These are phyloP conservation scores for Herpetomonas tarakana DNA, from an alignment of 208 protist species.

Conservation along the genomic window DNA sequence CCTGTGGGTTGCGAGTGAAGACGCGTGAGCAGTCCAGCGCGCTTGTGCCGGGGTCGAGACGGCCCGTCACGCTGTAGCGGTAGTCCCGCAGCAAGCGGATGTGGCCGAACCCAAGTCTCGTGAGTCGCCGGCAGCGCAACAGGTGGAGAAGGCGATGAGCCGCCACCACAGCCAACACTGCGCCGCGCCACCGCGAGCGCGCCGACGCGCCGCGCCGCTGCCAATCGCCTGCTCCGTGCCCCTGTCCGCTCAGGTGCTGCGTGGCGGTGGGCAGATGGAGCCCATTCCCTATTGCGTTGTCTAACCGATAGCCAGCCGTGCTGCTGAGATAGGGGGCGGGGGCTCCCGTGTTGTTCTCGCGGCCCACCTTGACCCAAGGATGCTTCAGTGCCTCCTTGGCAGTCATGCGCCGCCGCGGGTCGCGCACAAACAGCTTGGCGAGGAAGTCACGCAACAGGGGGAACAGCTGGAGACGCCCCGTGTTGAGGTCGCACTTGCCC, in stretches of 20 bases:
- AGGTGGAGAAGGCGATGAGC: slow-evolving; percentile 66
- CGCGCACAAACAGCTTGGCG: slow-evolving; percentile 55
- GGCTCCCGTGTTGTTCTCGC: slow-evolving; percentile 17
- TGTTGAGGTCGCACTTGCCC: slow-evolving; percentile 9
- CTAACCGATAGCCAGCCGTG: no score
- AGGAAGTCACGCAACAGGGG: slow-evolving; percentile 76
- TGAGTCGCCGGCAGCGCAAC: slow-evolving; percentile 38
- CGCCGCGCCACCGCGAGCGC: slow-evolving; percentile 33
- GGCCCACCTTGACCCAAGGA: slow-evolving; percentile 67
- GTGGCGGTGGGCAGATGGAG: no score
- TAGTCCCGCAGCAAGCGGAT: slow-evolving; percentile 54
- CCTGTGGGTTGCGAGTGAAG: slow-evolving; percentile 48
- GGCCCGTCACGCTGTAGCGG: slow-evolving; percentile 54
- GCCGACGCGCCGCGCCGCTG: slow-evolving; percentile 7
- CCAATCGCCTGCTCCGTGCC: slow-evolving; percentile 1
- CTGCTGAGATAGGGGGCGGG: no score
- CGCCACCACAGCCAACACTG: slow-evolving; percentile 53
- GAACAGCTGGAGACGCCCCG: slow-evolving; percentile 20
- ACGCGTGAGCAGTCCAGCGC: slow-evolving; percentile 62
- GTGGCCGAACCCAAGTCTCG: slow-evolving; percentile 37
- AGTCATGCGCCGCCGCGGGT: slow-evolving; percentile 72
- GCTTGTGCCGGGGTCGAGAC: slow-evolving; percentile 32
- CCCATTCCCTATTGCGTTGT: no score
- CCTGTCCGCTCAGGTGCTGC: no score
- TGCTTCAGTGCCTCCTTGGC: slow-evolving; percentile 84